Conservation (phyloP, 768 basidiomycete species). For the Heimioporus sp. region DNA sequence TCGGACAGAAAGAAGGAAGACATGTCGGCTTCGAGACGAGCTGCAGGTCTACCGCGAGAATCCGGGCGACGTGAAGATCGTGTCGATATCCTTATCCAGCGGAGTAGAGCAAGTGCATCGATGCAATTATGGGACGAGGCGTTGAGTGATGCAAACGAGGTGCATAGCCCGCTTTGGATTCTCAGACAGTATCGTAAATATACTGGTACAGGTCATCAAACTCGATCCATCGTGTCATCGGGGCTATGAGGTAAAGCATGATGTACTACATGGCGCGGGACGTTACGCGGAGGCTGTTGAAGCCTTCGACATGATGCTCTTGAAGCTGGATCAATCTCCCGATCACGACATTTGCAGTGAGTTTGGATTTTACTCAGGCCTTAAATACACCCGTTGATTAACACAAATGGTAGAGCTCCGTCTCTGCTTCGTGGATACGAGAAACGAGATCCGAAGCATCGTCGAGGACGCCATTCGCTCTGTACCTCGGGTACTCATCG, state of each 20-base stretch:
- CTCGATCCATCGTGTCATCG: background rate
- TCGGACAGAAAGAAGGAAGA: constrained; percentile 32
- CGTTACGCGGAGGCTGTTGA: background rate
- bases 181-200: too few species aligned
- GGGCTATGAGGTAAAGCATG: background rate
- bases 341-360: background rate
- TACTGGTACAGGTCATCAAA: background rate
- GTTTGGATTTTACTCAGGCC: too few species aligned
- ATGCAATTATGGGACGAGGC: too few species aligned
- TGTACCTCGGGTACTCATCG: background rate
- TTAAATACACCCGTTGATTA: too few species aligned
- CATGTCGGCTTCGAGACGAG: constrained; percentile 24
- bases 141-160: too few species aligned
- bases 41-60: constrained; percentile 22
- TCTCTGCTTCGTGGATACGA: background rate
- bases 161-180: too few species aligned
- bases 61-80: too few species aligned
- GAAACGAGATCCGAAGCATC: background rate
- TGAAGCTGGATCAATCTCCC: background rate
- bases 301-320: background rate
- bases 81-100: too few species aligned
- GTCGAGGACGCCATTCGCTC: background rate
- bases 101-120: too few species aligned
- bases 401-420: constrained; percentile 19
- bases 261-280: background rate